Conservation (phyloP, 306 rosid species). For the Ziziphus jujuba region DNA sequence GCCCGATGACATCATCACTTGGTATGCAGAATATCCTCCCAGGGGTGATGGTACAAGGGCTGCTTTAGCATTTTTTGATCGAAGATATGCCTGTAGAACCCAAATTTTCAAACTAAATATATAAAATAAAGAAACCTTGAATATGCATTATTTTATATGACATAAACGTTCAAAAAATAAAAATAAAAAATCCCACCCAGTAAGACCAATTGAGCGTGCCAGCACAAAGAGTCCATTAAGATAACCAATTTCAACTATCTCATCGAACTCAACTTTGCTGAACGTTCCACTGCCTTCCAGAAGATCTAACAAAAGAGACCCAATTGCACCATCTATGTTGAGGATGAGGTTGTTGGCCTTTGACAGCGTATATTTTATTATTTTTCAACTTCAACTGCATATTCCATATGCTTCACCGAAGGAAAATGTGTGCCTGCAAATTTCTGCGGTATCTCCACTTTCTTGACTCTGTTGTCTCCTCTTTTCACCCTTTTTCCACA, state of each 20-base stretch:
- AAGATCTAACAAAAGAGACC: constrained; percentile 89
- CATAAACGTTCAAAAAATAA: too few species aligned
- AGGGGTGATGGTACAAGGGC: constrained; percentile 92
- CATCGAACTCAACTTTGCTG: constrained; percentile 79
- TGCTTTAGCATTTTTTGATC: constrained; percentile 96
- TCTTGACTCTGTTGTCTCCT: constrained; percentile 86
- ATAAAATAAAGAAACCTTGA: neutral
- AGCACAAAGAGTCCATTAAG: constrained; percentile 87
- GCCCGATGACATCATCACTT: too few species aligned
- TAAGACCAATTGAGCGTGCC: constrained; percentile 90
- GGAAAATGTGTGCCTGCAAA: constrained; percentile 87
- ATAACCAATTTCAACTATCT: constrained; percentile 84
- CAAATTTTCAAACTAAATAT: neutral
- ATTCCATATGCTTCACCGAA: constrained; percentile 89
- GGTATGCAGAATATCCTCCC: constrained; percentile 95
- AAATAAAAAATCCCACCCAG: constrained; percentile 56
- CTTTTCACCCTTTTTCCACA: constrained; percentile 74
- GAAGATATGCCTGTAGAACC: constrained; percentile 70
- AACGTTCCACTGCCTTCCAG: constrained; percentile 94
- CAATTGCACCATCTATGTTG: constrained; percentile 89
- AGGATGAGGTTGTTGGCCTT: constrained; percentile 89
- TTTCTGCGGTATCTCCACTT: constrained; percentile 82
- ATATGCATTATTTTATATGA: too few species aligned
- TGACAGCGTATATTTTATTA: constrained; percentile 75
- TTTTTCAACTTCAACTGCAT: constrained; percentile 89